Evolutionary conservation across 2,329 filamentous ascomycete genomes (phyloP).

Genomic region (Paecilomyces sp.): DNA sequence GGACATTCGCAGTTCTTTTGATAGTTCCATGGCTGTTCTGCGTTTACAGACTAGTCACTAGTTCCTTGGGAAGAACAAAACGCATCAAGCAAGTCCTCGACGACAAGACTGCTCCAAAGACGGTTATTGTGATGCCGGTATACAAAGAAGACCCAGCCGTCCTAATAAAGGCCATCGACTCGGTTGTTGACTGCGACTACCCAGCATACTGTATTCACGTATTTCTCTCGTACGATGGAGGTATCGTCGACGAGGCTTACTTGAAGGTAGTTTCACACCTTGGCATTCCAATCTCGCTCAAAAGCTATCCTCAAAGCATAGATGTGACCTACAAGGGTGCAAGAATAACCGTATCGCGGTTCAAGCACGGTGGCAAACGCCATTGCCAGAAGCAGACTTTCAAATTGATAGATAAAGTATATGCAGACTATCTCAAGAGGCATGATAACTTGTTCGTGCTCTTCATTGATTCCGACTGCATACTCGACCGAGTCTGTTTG

Average conservation of each 20-base stretch:
- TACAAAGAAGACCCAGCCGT: conserved; percentile 86
- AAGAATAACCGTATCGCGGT: conserved; percentile 83
- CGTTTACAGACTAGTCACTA: conserved; percentile 82
- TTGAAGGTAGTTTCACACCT: conserved; percentile 78
- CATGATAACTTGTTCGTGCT: conserved; percentile 93
- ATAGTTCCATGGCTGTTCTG: conserved; percentile 90
- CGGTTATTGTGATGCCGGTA: conserved; percentile 94
- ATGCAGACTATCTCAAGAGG: conserved; percentile 73
- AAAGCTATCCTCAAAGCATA: conserved; percentile 80
- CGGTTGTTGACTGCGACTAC: conserved; percentile 89
- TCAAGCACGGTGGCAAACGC: conserved; percentile 87
- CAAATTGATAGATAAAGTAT: conserved; percentile 87
- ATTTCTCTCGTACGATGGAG: conserved; percentile 91
- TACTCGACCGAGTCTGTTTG: conserved; percentile 81
- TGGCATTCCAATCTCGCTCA: conserved; percentile 64
- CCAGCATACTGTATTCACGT: conserved; percentile 87
- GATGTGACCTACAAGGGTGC: conserved; percentile 78
- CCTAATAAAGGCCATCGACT: conserved; percentile 79
- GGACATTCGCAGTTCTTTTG: conserved; percentile 78
- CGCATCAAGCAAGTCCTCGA: conserved; percentile 79
- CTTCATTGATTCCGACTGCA: conserved; percentile 97
- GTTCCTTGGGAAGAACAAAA: conserved; percentile 73
- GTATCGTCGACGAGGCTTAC: conserved; percentile 81
- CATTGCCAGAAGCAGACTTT: conserved; percentile 92
- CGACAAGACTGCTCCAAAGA: conserved; percentile 80